Percentiles rank a stretch among this genome's conserved stretches.
Conservation (phyloP, 164 flowering plant genomes). For the Stephania japonica region DNA sequence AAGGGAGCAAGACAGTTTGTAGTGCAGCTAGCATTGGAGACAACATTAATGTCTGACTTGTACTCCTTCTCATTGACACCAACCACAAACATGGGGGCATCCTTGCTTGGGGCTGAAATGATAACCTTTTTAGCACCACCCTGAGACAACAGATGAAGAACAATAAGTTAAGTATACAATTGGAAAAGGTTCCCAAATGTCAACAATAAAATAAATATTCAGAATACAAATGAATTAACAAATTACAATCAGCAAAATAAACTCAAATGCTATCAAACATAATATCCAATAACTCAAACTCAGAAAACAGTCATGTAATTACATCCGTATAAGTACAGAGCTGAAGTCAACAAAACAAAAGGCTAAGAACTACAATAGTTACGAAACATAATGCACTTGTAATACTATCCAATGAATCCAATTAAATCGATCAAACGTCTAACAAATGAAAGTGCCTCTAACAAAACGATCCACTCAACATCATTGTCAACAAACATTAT, state of each 20-base stretch:
- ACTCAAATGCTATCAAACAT: not conserved
- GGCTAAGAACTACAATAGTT: no score
- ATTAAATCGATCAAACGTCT: not conserved
- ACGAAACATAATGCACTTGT: not conserved
- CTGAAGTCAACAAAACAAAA: not conserved
- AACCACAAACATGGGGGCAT: constrained; percentile 97
- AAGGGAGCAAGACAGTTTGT: constrained; percentile 95
- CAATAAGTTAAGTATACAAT: not conserved
- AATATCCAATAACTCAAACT: no score
- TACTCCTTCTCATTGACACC: constrained; percentile 92
- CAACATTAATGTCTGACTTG: constrained; percentile 60
- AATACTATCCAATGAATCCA: not conserved
- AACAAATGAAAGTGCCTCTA: not conserved
- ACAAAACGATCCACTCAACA: no score
- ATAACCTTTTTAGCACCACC: constrained; percentile 98
- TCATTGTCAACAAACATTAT: no score
- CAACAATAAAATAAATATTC: not conserved
- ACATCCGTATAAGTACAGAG: not conserved
- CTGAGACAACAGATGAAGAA: constrained; percentile 25
- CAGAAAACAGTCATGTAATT: not conserved
- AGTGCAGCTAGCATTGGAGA: constrained; percentile 95
- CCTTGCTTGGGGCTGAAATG: constrained; percentile 95
- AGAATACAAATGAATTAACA: not conserved
- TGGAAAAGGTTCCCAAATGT: not conserved
- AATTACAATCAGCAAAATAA: not conserved